Base-by-base conservation (phyloP, 768 basidiomycete genomes). In the Amanita brunnescens region DNA sequence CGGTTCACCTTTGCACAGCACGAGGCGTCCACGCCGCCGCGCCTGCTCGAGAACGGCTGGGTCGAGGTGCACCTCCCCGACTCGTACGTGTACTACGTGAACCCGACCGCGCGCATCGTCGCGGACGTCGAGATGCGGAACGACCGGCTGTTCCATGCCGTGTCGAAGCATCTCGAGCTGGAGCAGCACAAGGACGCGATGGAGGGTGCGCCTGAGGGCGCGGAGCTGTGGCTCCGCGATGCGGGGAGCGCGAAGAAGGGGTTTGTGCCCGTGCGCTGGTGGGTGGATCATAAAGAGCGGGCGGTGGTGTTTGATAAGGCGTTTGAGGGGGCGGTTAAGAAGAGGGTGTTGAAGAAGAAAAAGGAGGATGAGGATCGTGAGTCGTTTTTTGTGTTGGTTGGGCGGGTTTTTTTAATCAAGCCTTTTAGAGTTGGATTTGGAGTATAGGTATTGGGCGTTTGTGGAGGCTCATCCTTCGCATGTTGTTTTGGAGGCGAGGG, bases 371-470 rank as follows among this genome's bases (percentile, higher is more conserved):
- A 78, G 58, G 76, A 76, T 59, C 68, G 75, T 76, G 57, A 63
- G 75, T 74, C 45, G 51, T 48, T 24, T 8, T 4, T 10, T 10
- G 34, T 44, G 21, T 37, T 4, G 52, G 5, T 32, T 6, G 23
- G 33, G 4, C 6, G 6, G 45, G n/a, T n/a, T n/a, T 34, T 8
- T 37, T 51, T 34, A 39, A 37, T 13, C n/a, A 20, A 48, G 18
- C 18, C 14, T 57, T 45, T 13, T 55, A 90, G 89, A 78, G 41
- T 68, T 87, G 18, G 86, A 90, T 50, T 73, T 81, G 59, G 85
- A 88, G 60, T 87, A 85, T 57, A 73, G 84, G 49, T 91, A 89
- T 60, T 91, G 90, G 90, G 69, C 79, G 5, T 91, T 83, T 60
- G 75, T 91, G 66, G 85, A 89, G 63, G 67, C 76, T 30, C 87